phyloP scores from a whole-genome alignment of 2,329 filamentous ascomycete genomes.

The Zopfia rhizophila region DNA sequence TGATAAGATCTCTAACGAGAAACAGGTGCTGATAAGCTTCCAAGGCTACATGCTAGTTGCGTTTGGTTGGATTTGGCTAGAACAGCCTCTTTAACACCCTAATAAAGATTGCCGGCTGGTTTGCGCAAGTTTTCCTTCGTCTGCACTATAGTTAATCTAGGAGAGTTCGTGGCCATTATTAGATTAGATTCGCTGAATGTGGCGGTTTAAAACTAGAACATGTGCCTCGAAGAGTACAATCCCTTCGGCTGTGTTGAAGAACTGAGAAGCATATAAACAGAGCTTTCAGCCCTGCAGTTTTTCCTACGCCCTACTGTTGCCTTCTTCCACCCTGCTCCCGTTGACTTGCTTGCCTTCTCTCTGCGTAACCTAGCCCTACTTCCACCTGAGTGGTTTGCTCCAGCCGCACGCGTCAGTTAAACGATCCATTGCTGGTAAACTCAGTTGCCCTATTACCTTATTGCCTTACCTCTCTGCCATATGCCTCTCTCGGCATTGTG shows the following conservation, averaged over 20 bases:
- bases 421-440: no score
- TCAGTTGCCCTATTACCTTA: no score
- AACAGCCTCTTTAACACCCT: conserved; percentile 1
- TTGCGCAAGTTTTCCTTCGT: no score
- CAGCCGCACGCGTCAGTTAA: no score
- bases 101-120: background rate
- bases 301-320: conserved; percentile 8
- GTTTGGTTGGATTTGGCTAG: conserved; percentile 4
- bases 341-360: conserved; percentile 1
- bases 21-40: conserved; percentile 9
- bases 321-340: conserved; percentile 1
- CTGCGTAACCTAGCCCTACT: no score
- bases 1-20: conserved; percentile 7
- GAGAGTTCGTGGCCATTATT: no score
- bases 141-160: conserved; percentile 2
- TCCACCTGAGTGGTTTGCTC: no score
- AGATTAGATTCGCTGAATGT: no score
- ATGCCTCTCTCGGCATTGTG: background rate
- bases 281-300: conserved; percentile 1
- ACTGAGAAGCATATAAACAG: conserved; percentile 6
- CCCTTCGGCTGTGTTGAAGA: conserved; percentile 4
- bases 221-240: background rate
- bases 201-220: no score
- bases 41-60: conserved; percentile 12
- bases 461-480: no score